phyloP scores from a whole-genome alignment of 2,329 filamentous ascomycete genomes.

The Sclerotinia borealis region DNA sequence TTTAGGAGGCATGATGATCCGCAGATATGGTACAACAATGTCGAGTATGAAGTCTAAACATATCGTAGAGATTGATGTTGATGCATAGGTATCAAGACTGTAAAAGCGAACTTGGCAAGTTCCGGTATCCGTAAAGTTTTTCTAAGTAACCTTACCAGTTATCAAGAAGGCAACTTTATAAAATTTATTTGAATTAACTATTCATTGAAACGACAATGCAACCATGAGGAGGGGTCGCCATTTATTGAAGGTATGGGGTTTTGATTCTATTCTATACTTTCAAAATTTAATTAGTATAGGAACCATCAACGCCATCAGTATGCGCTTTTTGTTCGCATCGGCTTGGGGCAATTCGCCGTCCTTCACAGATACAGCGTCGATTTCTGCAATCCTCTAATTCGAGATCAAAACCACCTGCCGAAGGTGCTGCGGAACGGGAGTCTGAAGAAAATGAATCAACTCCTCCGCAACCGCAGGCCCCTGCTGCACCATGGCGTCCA shows the following conservation, averaged over 20 bases:
- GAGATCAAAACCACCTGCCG: slow-evolving; percentile 22
- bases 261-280: too few relatives aligned
- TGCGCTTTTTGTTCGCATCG: slow-evolving; percentile 33
- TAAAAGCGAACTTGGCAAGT: background rate
- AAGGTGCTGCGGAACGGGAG: slow-evolving; percentile 18
- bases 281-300: slow-evolving; percentile 18
- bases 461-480: background rate
- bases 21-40: background rate
- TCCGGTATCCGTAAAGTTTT: slow-evolving; percentile 19
- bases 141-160: background rate
- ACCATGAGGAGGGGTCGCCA: slow-evolving; percentile 27
- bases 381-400: slow-evolving; percentile 31
- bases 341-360: slow-evolving; percentile 26
- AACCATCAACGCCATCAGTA: slow-evolving; percentile 26
- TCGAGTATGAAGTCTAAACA: too few relatives aligned
- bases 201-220: slow-evolving; percentile 19
- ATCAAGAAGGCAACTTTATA: slow-evolving; percentile 1
- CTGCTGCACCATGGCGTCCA: slow-evolving; percentile 19
- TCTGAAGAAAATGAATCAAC: slow-evolving; percentile 11
- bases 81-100: too few relatives aligned
- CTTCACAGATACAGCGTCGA: slow-evolving; percentile 30
- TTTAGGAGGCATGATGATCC: slow-evolving; percentile 30
- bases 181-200: slow-evolving; percentile 13
- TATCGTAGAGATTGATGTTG: too few relatives aligned
- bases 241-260: slow-evolving; percentile 24